phyloP scores from a whole-genome alignment of 441 rosid species.

The Daphne laureola region DNA sequence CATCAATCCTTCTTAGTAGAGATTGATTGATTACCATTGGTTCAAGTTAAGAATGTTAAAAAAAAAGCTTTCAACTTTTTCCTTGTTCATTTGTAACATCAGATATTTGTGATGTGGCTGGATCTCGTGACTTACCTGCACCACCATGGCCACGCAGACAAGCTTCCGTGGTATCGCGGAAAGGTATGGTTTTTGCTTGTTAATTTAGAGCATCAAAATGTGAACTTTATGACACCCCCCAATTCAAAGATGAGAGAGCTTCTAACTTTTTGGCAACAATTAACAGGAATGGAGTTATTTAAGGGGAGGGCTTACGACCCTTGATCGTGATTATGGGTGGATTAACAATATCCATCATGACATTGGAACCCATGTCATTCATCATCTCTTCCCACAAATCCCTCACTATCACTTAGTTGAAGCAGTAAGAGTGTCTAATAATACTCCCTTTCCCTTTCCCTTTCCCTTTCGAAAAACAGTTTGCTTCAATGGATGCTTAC shows the following conservation, averaged over 20 bases:
- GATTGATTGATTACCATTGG: background rate
- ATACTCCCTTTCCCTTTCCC: too few species aligned
- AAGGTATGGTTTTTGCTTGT: conserved; percentile 28
- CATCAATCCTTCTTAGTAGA: background rate
- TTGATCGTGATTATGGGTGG: conserved; percentile 63
- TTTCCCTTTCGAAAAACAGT: too few species aligned
- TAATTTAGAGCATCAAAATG: background rate
- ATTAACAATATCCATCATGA: conserved; percentile 69
- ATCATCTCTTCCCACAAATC: conserved; percentile 67
- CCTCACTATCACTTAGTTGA: conserved; percentile 65
- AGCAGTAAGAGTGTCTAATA: conserved; percentile 35
- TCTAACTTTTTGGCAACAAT: background rate
- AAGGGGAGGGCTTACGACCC: conserved; percentile 66
- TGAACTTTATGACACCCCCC: background rate
- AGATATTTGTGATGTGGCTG: conserved; percentile 58
- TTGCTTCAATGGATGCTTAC: background rate
- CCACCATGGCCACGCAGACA: conserved; percentile 59
- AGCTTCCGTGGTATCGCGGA: conserved; percentile 73
- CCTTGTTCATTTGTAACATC: conserved; percentile 1
- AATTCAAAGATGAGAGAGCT: background rate
- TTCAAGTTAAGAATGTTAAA: background rate
- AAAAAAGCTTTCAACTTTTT: background rate
- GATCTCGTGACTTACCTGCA: conserved; percentile 59
- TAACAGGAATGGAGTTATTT: conserved; percentile 66
- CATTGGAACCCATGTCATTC: conserved; percentile 65